Base-by-base conservation (phyloP, 306 rosid species). In the Glycine latifolia region DNA sequence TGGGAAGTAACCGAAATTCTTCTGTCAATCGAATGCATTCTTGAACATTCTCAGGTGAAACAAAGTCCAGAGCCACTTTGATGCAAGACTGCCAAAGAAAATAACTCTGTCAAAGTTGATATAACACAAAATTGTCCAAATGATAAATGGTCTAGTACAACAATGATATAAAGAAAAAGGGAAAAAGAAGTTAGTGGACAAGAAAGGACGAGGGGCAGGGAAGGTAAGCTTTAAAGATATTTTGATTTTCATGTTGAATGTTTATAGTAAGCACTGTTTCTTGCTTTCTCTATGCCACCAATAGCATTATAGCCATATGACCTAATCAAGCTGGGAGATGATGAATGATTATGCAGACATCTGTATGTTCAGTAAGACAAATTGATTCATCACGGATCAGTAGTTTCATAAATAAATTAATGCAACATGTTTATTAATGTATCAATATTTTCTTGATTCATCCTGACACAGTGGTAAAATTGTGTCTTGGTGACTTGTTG, bases 41-140 rank as follows among this genome's bases (percentile, higher is more conserved):
- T 71, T 88, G 87, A 70, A 90, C 83, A 14, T 84, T 90, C 77
- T 90, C 94, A 7, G 94, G 92, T 33, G 94, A 90, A 77, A 90
- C 92, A 58, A 90, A 87, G 72, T 90, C 89, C 15, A 90, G 79
- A 76, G 94, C 94, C 79, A 90, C 91, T 77, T 90, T 90, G 60
- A 85, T 88, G 86, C 94, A 90, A 16, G 94, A 87, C 94, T 88
- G 85, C 44, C 26, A 75, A 66, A 75, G 54, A 82, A 71, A 77
- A 82, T 65, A 37, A 70, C 55, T 12, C 82, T 59, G 83, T 71
- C 60, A 86, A 75, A 86, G 71, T 79, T 71, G 54, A 82, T 71
- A 67, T 71, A 49, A 12, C 68, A 65, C 46, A 8, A 46, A 65
- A 75, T 9, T 12, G 33, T 49, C 12, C 11, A 47, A 44, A 67